phyloP scores from a whole-genome alignment of 768 basidiomycete genomes.

The Aureoboletus auriporus region DNA sequence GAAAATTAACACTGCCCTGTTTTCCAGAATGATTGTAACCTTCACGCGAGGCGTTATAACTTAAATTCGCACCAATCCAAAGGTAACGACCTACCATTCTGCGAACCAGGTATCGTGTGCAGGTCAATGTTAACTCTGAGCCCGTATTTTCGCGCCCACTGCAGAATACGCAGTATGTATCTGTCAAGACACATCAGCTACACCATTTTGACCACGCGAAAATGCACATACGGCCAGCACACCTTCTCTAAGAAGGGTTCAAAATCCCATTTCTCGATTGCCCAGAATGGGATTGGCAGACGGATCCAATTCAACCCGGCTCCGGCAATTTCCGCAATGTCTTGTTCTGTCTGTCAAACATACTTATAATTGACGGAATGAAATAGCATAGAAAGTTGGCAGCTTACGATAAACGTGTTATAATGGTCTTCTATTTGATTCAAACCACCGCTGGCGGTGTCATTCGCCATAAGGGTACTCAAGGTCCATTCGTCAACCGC shows the following conservation, averaged over 20 bases:
- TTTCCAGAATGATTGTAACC: conserved; percentile 62
- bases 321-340: conserved; percentile 84
- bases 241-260: conserved; percentile 76
- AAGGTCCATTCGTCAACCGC: conserved; percentile 67
- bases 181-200: conserved; percentile 27
- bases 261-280: conserved; percentile 66
- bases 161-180: conserved; percentile 71
- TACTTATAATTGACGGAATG: not conserved
- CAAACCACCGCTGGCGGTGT: conserved; percentile 60
- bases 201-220: conserved; percentile 1
- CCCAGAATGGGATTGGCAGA: conserved; percentile 83
- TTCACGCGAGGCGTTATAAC: conserved; percentile 12
- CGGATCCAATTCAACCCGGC: conserved; percentile 86
- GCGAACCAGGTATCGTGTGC: conserved; percentile 75
- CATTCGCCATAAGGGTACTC: conserved; percentile 59
- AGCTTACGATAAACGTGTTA: conserved; percentile 73
- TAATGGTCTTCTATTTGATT: conserved; percentile 73
- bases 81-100: conserved; percentile 49
- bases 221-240: conserved; percentile 60
- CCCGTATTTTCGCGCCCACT: conserved; percentile 89
- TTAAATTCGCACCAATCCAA: not conserved
- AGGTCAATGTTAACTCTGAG: conserved; percentile 80
- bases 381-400: not conserved
- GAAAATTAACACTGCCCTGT: conserved; percentile 57
- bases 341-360: conserved; percentile 69